Evolutionary conservation across 768 basidiomycete species (phyloP), one percentile per base, ranked within the genome.

Genomic region (Boletus rubroflammeus): DNA sequence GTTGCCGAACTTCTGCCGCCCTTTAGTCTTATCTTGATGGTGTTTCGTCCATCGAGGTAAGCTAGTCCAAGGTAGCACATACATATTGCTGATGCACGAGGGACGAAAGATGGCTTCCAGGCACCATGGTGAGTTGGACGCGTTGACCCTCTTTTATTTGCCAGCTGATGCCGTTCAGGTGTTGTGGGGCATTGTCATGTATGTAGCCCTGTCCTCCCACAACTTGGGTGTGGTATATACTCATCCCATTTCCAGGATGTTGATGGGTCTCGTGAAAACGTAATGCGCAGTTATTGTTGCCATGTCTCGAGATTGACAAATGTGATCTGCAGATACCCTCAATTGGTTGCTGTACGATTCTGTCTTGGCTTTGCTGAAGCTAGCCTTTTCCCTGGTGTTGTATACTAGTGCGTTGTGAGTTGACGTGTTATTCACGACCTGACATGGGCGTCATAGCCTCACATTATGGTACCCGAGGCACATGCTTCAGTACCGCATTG

Each of bases 231-330:
- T 10, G 9, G 4, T n/a, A n/a, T n/a, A n/a, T 4, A 39, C 47
- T 47, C 13, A 51, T 32, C 11, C 51, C 50, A 17, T 23, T 38
- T 21, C 7, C 14, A 85, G 84, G 78, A 80, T 78, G 9, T 56
- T 80, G 38, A 87, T 84, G 83, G 84, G 85, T 25, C 69, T 88
- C 25, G 86, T 87, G 29, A 84, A 82, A 67, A 86, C 71, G 84
- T 85, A 52, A 45, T 68, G 50, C 5, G 35, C 6, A 1, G 17
- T 28, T 10, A 11, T 31, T 14, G 2, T 26, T 28, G 8, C 14
- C 13, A 43, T 39, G 23, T 17, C 11, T 39, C 7, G 11, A 28
- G 23, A n/a, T 35, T 53, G 32, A 51, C 29, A 23, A 5, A 48
- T 23, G 15, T 32, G 25, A n/a, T 19, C 19, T 39, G 5, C 57